Evolutionary conservation across 768 basidiomycete species (phyloP).

Genomic region (Kwoniella botswanensis): DNA sequence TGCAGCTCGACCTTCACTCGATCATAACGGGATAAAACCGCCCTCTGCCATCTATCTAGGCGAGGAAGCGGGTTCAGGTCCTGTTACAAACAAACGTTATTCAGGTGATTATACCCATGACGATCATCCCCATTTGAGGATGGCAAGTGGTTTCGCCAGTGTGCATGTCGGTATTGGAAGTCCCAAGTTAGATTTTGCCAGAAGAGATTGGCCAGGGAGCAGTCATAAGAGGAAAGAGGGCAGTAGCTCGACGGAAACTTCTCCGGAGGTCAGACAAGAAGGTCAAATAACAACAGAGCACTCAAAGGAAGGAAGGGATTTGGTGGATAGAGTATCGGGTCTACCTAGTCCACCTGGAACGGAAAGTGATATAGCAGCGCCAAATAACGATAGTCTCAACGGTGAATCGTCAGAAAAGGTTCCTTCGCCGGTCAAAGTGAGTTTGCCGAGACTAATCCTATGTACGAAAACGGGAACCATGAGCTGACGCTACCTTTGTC

Average conservation of each 20-base stretch:
- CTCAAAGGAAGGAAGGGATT: conserved; percentile 10
- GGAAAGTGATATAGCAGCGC: conserved; percentile 36
- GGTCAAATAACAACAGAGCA: not conserved
- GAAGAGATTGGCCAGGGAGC: conserved; percentile 26
- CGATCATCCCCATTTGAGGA: conserved; percentile 7
- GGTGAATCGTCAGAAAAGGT: not conserved
- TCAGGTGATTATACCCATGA: conserved; percentile 2
- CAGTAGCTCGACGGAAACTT: conserved; percentile 9
- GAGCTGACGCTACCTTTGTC: not conserved
- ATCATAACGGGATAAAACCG: not conserved
- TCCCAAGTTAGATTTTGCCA: conserved; percentile 27
- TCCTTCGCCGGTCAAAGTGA: conserved; percentile 12
- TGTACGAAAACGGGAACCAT: too few species aligned
- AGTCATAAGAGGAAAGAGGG: conserved; percentile 11
- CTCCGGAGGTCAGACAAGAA: not conserved
- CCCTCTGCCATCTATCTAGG: conserved; percentile 9
- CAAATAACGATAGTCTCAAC: not conserved
- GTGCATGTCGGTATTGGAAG: conserved; percentile 34
- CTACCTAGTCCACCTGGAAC: conserved; percentile 49
- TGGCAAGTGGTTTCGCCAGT: conserved; percentile 30
- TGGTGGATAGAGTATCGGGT: conserved; percentile 38
- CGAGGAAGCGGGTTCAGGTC: not conserved
- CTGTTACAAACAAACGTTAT: not conserved
- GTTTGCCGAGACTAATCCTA: not conserved
- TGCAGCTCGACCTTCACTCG: conserved; percentile 10